Evolutionary conservation across 192 early-diverging fungal species (phyloP).

Genomic region (Umbelopsis isabellina): DNA sequence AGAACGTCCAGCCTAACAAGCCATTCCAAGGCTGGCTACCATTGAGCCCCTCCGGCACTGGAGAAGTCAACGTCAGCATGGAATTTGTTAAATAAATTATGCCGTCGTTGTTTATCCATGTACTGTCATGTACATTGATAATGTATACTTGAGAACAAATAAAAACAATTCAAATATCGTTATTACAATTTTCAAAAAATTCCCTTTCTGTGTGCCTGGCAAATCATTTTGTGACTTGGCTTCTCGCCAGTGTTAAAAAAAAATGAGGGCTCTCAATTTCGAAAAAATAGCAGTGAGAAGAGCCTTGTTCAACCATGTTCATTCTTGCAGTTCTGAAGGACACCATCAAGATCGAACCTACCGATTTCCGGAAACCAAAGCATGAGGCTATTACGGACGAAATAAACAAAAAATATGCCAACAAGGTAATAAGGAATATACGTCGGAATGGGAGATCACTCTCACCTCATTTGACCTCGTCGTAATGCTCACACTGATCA

Average conservation of each 20-base stretch:
- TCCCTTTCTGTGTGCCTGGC: no score
- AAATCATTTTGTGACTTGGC: not conserved
- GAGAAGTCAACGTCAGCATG: conserved; percentile 41
- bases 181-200: no score
- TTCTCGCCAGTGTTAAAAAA: conserved; percentile 7
- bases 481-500: not conserved
- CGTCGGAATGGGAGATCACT: no score
- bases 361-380: conserved; percentile 76
- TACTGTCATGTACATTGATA: no score
- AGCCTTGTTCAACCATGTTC: conserved; percentile 68
- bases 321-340: conserved; percentile 81
- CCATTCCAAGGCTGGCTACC: conserved; percentile 42
- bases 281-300: not conserved
- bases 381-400: conserved; percentile 82
- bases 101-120: not conserved
- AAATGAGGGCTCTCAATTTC: not conserved
- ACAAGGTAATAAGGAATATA: conserved; percentile 64
- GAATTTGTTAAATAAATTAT: conserved; percentile 24
- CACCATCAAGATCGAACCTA: conserved; percentile 82
- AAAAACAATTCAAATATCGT: no score
- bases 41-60: conserved; percentile 36
- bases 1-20: conserved; percentile 40
- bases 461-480: no score
- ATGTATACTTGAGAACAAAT: not conserved
- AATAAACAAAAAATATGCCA: conserved; percentile 91